These are phyloP conservation scores for Pythium biforme DNA, from an alignment of 352 stramenopile genomes.

Conservation along the genomic window DNA sequence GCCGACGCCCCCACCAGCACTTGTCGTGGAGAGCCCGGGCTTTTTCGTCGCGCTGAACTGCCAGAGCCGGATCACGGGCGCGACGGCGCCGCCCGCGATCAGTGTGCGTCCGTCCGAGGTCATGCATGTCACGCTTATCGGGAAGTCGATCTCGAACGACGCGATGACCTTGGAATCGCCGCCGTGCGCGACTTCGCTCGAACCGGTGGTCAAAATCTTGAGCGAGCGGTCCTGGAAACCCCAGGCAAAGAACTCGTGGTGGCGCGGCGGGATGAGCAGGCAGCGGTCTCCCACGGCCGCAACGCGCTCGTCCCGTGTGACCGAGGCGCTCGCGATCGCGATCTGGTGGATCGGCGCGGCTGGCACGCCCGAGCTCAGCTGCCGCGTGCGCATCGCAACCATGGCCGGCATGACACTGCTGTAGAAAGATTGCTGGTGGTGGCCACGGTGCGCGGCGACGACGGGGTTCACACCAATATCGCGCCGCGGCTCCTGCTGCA, in stretches of 20 bases:
- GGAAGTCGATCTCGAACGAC: slow-evolving; percentile 56
- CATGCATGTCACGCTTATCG: slow-evolving; percentile 52
- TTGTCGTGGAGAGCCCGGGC: slow-evolving; percentile 3
- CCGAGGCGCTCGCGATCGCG: slow-evolving; percentile 39
- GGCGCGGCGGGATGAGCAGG: slow-evolving; percentile 56
- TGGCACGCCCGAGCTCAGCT: slow-evolving; percentile 33
- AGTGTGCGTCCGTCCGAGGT: slow-evolving; percentile 63
- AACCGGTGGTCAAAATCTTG: slow-evolving; percentile 50
- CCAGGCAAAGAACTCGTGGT: slow-evolving; percentile 73
- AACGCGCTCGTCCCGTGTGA: slow-evolving; percentile 50
- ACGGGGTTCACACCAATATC: slow-evolving; percentile 45
- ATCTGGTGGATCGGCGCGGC: slow-evolving; percentile 46
- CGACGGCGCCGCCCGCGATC: slow-evolving; percentile 41
- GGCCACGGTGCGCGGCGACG: slow-evolving; percentile 40
- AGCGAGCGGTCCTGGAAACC: slow-evolving; percentile 64
- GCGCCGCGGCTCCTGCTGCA: slow-evolving; percentile 54
- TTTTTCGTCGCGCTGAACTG: slow-evolving; percentile 33
- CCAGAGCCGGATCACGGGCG: slow-evolving; percentile 61
- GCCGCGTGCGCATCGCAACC: slow-evolving; percentile 18
- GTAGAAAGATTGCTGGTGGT: slow-evolving; percentile 8
- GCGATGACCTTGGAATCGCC: slow-evolving; percentile 59
- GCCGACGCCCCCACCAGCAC: background rate
- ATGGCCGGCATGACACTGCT: background rate
- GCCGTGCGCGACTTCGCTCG: slow-evolving; percentile 41
- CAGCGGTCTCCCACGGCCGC: slow-evolving; percentile 44